Conservation (phyloP, 2,329 filamentous ascomycete species). For the Penicillium thymicola region DNA sequence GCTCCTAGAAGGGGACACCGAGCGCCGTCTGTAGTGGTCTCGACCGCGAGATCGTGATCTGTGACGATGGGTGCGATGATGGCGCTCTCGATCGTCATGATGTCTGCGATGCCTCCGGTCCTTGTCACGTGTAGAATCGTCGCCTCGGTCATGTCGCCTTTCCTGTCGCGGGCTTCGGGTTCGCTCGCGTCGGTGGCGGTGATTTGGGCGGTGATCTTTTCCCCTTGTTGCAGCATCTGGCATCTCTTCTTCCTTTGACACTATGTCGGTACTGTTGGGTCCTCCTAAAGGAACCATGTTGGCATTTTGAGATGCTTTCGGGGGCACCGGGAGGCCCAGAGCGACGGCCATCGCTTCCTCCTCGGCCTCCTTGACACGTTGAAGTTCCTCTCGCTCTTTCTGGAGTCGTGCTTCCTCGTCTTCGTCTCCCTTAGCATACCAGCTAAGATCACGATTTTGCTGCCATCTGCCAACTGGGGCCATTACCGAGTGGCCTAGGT, state of each 20-base stretch:
- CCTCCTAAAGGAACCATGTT: slow-evolving; percentile 62
- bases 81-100: slow-evolving; percentile 32
- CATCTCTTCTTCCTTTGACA: slow-evolving; percentile 23
- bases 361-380: slow-evolving; percentile 82
- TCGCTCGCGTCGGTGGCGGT: slow-evolving; percentile 31
- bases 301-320: slow-evolving; percentile 61
- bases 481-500: slow-evolving; percentile 86
- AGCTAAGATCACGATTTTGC: slow-evolving; percentile 65
- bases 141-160: slow-evolving; percentile 27
- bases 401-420: slow-evolving; percentile 45
- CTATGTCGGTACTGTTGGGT: slow-evolving; percentile 40
- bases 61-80: slow-evolving; percentile 33
- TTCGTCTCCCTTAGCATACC: slow-evolving; percentile 61
- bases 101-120: slow-evolving; percentile 48
- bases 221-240: slow-evolving; percentile 26
- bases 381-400: slow-evolving; percentile 70
- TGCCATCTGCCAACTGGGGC: slow-evolving; percentile 92
- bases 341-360: slow-evolving; percentile 85
- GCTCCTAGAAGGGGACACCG: slow-evolving; percentile 30
- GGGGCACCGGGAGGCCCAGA: slow-evolving; percentile 71
- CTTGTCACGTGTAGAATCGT: slow-evolving; percentile 32
- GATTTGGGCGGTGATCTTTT: slow-evolving; percentile 17
- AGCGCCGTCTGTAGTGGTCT: slow-evolving; percentile 25
- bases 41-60: slow-evolving; percentile 30
- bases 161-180: slow-evolving; percentile 34